These are phyloP conservation scores for Pilasporangium apinafurcum DNA, from an alignment of 352 stramenopile genomes.

Conservation along the genomic window DNA sequence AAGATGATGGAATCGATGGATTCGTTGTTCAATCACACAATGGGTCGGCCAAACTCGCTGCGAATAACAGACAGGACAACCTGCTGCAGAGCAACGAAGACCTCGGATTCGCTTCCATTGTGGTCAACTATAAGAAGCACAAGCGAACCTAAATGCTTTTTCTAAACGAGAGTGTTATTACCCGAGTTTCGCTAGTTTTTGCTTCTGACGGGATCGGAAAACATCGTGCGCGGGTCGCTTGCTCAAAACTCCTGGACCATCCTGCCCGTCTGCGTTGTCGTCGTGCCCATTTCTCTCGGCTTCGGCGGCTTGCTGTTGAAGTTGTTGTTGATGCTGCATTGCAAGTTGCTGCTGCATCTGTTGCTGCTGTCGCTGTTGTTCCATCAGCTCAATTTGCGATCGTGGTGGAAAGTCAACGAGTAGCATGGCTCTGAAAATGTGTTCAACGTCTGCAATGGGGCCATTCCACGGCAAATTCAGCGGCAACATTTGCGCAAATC, in stretches of 20 bases:
- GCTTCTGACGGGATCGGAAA: conserved; percentile 80
- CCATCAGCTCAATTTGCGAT: conserved; percentile 61
- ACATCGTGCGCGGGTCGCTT: conserved; percentile 83
- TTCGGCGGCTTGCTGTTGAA: conserved; percentile 49
- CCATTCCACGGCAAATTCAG: conserved; percentile 82
- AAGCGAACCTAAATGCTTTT: conserved; percentile 13
- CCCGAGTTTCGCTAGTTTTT: conserved; percentile 76
- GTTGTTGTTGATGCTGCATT: conserved; percentile 46
- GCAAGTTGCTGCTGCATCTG: conserved; percentile 46
- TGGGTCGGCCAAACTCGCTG: no score
- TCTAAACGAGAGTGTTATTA: conserved; percentile 22
- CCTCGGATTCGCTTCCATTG: conserved; percentile 24
- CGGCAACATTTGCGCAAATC: conserved; percentile 76
- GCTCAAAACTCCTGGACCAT: conserved; percentile 48
- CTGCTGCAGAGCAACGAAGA: conserved; percentile 24
- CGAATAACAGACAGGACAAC: background rate
- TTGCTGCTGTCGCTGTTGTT: conserved; percentile 59
- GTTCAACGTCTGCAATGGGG: conserved; percentile 80
- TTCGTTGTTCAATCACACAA: no score
- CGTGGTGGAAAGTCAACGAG: conserved; percentile 77
- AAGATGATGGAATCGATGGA: no score
- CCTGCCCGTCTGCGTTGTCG: conserved; percentile 32
- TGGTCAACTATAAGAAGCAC: conserved; percentile 38
- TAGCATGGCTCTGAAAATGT: conserved; percentile 81
- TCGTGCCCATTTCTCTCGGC: conserved; percentile 27